These are phyloP conservation scores for Hysterium pulicare DNA, from an alignment of 2,329 filamentous ascomycete species.

Conservation along the genomic window DNA sequence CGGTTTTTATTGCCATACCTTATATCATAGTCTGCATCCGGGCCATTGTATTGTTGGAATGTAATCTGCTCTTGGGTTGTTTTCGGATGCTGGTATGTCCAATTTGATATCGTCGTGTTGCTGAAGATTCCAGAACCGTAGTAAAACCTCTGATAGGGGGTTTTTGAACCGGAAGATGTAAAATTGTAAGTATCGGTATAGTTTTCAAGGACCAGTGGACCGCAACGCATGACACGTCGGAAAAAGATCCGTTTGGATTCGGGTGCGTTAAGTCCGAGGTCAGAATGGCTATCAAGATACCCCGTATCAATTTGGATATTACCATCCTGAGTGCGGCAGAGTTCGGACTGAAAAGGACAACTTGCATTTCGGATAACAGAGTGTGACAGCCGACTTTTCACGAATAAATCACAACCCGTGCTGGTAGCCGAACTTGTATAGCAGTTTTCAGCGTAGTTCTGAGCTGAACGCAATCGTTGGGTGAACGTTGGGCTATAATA, in stretches of 20 bases:
- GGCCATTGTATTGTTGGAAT: too few species aligned
- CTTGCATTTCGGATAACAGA: not conserved
- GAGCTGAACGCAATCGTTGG: not conserved
- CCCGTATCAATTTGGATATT: slow-evolving; percentile 18
- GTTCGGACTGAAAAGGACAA: not conserved
- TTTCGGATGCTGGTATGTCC: not conserved
- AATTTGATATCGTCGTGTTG: not conserved
- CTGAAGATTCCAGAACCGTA: not conserved
- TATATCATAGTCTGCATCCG: too few species aligned
- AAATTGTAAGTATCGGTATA: slow-evolving; percentile 4
- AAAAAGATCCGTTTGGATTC: slow-evolving; percentile 17
- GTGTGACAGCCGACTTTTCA: not conserved
- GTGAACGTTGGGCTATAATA: not conserved
- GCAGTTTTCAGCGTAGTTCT: not conserved
- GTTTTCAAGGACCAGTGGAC: slow-evolving; percentile 15
- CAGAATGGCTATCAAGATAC: slow-evolving; percentile 15
- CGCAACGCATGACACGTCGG: slow-evolving; percentile 19
- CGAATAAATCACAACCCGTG: not conserved
- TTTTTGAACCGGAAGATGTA: not conserved
- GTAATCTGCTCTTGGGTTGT: not conserved
- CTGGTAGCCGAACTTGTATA: not conserved
- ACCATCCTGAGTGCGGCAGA: not conserved
- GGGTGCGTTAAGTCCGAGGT: slow-evolving; percentile 24
- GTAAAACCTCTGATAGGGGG: not conserved
- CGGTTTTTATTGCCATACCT: too few species aligned